Base-by-base conservation (phyloP, 768 basidiomycete genomes). In the Postia placenta region DNA sequence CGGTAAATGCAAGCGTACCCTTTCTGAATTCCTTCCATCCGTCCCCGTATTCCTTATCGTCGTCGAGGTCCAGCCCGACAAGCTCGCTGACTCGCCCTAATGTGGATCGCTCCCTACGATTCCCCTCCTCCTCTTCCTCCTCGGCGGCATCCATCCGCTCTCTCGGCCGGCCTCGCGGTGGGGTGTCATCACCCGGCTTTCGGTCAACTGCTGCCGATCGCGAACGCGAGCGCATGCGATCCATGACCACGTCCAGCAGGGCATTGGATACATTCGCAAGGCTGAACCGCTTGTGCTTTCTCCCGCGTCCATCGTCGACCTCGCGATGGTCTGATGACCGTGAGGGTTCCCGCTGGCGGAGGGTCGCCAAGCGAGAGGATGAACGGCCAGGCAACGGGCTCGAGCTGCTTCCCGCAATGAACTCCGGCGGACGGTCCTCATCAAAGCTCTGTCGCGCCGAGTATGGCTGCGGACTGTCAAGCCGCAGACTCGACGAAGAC, bases 21-120 rank as follows among this genome's bases (percentile, higher is more conserved):
- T 87, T 83, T 58, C 83, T 80, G 65, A 95, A 95, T 64, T 94
- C 85, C 61, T 85, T 85, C 91, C 92, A 97, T 4, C 75, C 74
- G 44, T 75, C 68, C 11, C 70, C 72, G 3, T 62, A 62, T 20
- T 73, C 72, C 48, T 74, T 70, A 24, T 56, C 67, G 37, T 75
- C 73, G 4, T 70, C 70, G 23, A 52, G 51, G 9, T 72, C 69
- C 15, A 67, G 48, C 42, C 69, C 70, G 12, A 76, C 60, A 9
- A 69, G 70, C 33, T 69, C 74, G 3, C 72, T 63, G 25, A 74
- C 60, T 36, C 67, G 68, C 24, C 63, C 64, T 3, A 74, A 63
- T 27, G 71, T 47, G 11, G 54, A 67, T 45, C 52, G 51, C 14
- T 62, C 67, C 57, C 61, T 68, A 64, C 51, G 62, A 62, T 45